Percentiles rank a stretch among this genome's conserved stretches.
Conservation (phyloP, 306 rosid species). For the Cercis canadensis region DNA sequence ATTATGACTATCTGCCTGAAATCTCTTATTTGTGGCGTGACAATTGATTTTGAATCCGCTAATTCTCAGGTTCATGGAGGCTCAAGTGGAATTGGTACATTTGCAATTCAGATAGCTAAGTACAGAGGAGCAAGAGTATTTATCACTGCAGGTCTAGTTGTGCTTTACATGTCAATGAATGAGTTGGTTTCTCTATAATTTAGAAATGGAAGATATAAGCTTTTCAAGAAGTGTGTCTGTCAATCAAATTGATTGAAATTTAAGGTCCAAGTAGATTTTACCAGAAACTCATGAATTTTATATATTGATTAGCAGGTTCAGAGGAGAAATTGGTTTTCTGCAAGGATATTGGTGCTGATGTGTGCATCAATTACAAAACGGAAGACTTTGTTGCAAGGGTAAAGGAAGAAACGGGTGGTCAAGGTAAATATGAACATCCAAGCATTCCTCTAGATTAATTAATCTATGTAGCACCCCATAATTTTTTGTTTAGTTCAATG, state of each 20-base stretch:
- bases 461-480: not conserved
- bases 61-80: slow-evolving; percentile 90
- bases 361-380: slow-evolving; percentile 86
- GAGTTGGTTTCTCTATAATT: not conserved
- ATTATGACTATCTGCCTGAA: too few relatives aligned
- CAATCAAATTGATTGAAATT: slow-evolving; percentile 4
- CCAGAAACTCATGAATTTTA: slow-evolving; percentile 17
- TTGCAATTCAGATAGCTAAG: slow-evolving; percentile 95
- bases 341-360: slow-evolving; percentile 85
- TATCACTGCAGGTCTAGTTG: slow-evolving; percentile 81
- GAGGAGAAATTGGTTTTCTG: slow-evolving; percentile 82
- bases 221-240: not conserved
- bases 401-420: slow-evolving; percentile 90
- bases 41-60: too few relatives aligned
- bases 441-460: not conserved
- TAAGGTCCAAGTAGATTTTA: slow-evolving; percentile 2
- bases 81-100: slow-evolving; percentile 96
- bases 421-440: slow-evolving; percentile 53
- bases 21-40: too few relatives aligned
- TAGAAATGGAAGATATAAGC: not conserved
- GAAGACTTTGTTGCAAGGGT: slow-evolving; percentile 86
- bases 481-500: slow-evolving; percentile 23
- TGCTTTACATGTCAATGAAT: not conserved
- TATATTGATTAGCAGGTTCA: slow-evolving; percentile 60
- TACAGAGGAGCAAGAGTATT: slow-evolving; percentile 74